These are phyloP conservation scores for Naganishia friedmannii DNA, from an alignment of 768 basidiomycete genomes.

Conservation along the genomic window DNA sequence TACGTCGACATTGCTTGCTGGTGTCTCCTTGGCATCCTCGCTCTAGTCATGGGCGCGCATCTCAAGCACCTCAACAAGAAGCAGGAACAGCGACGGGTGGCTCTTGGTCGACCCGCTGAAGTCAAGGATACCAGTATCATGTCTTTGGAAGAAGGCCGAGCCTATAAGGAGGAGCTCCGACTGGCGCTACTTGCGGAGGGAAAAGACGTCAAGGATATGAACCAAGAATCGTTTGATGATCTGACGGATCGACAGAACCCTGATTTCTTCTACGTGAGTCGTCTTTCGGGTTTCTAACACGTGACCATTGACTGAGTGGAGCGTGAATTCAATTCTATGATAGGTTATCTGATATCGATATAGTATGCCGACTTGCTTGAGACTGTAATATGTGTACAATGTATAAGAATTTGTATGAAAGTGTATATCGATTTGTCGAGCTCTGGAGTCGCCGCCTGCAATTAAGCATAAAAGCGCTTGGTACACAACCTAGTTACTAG, in stretches of 20 bases:
- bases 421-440: neutral
- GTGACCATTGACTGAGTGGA: neutral
- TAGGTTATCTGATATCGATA: slow-evolving; percentile 2
- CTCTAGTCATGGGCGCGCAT: slow-evolving; percentile 44
- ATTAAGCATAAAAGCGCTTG: no score
- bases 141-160: slow-evolving; percentile 42
- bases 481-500: no score
- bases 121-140: slow-evolving; percentile 49
- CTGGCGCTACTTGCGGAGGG: slow-evolving; percentile 13
- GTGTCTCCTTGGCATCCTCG: slow-evolving; percentile 39
- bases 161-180: slow-evolving; percentile 43
- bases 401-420: neutral
- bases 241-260: slow-evolving; percentile 42
- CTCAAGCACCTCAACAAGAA: slow-evolving; percentile 42
- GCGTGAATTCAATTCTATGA: neutral
- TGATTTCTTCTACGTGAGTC: slow-evolving; percentile 16
- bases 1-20: slow-evolving; percentile 48
- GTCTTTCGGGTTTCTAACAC: neutral
- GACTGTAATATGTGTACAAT: neutral
- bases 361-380: neutral
- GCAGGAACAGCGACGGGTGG: slow-evolving; percentile 42
- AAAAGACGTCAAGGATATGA: slow-evolving; percentile 31
- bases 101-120: slow-evolving; percentile 42
- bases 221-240: slow-evolving; percentile 43
- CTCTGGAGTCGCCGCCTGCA: no score